Evolutionary conservation across 148 eudicot genomes (phyloP).

Genomic region (Limonium bicolor): DNA sequence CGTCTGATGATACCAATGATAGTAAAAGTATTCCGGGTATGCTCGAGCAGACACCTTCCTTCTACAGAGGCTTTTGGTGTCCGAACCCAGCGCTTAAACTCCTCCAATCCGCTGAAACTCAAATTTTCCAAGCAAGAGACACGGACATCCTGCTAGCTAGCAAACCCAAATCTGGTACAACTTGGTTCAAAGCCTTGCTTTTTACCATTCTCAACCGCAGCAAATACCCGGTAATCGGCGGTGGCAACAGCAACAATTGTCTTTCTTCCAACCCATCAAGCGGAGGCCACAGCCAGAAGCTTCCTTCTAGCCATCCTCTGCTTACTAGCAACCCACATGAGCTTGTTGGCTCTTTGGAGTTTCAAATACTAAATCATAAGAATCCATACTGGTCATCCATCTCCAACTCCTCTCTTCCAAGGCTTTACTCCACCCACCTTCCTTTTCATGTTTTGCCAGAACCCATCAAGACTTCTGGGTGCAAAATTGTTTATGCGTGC

Average conservation of each 20-base stretch:
- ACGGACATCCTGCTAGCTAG: slow-evolving; percentile 39
- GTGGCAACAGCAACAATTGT: too few species aligned
- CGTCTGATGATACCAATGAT: too few species aligned
- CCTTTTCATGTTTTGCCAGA: slow-evolving; percentile 10
- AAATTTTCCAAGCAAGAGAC: slow-evolving; percentile 28
- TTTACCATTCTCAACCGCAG: slow-evolving; percentile 14
- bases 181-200: slow-evolving; percentile 25
- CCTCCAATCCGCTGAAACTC: too few species aligned
- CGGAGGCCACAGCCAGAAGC: too few species aligned
- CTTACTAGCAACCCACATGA: slow-evolving; percentile 14
- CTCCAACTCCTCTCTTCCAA: slow-evolving; percentile 1
- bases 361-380: slow-evolving; percentile 1
- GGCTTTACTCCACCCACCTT: slow-evolving; percentile 19
- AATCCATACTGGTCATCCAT: slow-evolving; percentile 1
- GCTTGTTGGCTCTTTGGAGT: slow-evolving; percentile 17
- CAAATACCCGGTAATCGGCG: background rate
- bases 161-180: slow-evolving; percentile 37
- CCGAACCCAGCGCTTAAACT: too few species aligned
- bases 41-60: too few species aligned
- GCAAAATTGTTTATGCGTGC: slow-evolving; percentile 21
- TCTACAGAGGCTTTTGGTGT: too few species aligned
- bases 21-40: too few species aligned
- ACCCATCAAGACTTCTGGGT: slow-evolving; percentile 5
- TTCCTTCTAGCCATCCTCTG: too few species aligned
- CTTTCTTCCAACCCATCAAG: too few species aligned